phyloP scores from a whole-genome alignment of 345 rosid species.

The Diplotaxis tenuifolia region DNA sequence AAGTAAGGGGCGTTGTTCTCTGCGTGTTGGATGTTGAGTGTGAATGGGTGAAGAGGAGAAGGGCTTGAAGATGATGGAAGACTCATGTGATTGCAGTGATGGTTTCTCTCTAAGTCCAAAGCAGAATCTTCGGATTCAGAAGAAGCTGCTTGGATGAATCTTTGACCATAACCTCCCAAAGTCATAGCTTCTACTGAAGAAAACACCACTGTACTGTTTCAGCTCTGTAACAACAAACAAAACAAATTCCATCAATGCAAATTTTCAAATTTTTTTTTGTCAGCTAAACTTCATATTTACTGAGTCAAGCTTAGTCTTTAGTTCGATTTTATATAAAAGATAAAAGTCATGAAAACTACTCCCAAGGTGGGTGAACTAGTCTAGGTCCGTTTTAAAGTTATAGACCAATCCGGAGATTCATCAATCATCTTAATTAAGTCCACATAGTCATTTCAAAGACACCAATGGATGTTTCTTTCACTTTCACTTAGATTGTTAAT shows the following conservation, averaged over 20 bases:
- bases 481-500: not conserved
- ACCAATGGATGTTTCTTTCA: not conserved
- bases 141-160: constrained; percentile 52
- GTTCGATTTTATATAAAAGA: too few species aligned
- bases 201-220: constrained; percentile 1
- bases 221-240: constrained; percentile 19
- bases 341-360: too few species aligned
- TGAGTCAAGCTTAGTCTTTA: too few species aligned
- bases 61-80: constrained; percentile 55
- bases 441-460: not conserved
- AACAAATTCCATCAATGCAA: constrained; percentile 5
- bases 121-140: constrained; percentile 69
- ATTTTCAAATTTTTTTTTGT: too few species aligned
- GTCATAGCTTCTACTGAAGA: constrained; percentile 39
- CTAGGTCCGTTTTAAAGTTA: too few species aligned
- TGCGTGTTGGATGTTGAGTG: constrained; percentile 62
- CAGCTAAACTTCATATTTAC: too few species aligned
- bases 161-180: constrained; percentile 39
- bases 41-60: constrained; percentile 57
- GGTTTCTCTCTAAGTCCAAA: constrained; percentile 62
- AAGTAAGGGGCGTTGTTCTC: constrained; percentile 79
- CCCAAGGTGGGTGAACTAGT: too few species aligned
- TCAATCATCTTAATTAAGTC: not conserved
- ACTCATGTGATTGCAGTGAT: constrained; percentile 47
- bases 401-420: not conserved